phyloP scores from a whole-genome alignment of 2,329 filamentous ascomycete species.

The Penicillium nordicum region DNA sequence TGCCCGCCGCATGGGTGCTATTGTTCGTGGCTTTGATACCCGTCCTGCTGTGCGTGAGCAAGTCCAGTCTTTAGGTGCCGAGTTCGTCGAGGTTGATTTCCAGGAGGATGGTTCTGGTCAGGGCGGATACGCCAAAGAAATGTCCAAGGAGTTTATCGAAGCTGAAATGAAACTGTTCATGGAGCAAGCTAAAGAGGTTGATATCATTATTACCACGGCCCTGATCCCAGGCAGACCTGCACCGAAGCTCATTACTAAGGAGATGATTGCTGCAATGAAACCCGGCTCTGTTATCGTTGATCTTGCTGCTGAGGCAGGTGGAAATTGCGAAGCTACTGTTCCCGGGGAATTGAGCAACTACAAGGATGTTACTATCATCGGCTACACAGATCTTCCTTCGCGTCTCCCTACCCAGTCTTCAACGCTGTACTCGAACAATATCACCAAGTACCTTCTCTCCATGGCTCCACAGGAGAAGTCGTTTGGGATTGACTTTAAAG shows the following conservation, averaged over 20 bases:
- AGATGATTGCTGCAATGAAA: constrained; percentile 80
- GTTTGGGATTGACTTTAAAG: constrained; percentile 74
- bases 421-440: constrained; percentile 89
- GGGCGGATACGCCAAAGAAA: constrained; percentile 87
- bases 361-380: constrained; percentile 79
- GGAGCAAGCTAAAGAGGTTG: constrained; percentile 80
- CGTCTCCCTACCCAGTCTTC: constrained; percentile 84
- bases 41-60: constrained; percentile 82
- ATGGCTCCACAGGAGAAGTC: constrained; percentile 74
- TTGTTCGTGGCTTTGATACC: constrained; percentile 89
- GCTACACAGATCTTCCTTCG: constrained; percentile 84
- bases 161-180: constrained; percentile 91
- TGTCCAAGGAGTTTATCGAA: constrained; percentile 90
- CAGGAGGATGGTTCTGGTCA: constrained; percentile 80
- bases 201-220: constrained; percentile 92
- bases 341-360: constrained; percentile 67
- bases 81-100: constrained; percentile 83
- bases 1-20: constrained; percentile 79
- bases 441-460: constrained; percentile 81
- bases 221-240: constrained; percentile 80
- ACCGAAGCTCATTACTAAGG: constrained; percentile 77
- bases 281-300: constrained; percentile 86
- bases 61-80: constrained; percentile 83
- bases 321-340: constrained; percentile 80
- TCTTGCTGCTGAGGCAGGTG: constrained; percentile 80